Percentiles rank a stretch among this genome's conserved stretches.
phyloP scores from a whole-genome alignment of 2,329 filamentous ascomycete species.

The Chaetomium olivaceum region DNA sequence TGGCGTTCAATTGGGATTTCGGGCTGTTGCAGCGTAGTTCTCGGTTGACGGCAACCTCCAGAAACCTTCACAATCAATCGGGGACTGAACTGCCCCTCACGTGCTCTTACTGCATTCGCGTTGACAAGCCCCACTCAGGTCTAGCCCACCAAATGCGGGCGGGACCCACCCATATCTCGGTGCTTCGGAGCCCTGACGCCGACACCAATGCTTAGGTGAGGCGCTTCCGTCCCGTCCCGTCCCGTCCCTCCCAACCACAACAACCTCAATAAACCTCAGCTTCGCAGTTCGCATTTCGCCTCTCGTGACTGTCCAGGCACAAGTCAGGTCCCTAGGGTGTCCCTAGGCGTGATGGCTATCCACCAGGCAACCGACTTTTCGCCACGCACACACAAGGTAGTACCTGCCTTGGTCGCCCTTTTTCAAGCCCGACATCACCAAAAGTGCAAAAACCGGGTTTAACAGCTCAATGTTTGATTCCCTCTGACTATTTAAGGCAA shows the following conservation, averaged over 20 bases:
- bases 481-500: background rate
- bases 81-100: background rate
- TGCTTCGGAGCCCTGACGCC: background rate
- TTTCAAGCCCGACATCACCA: background rate
- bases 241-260: too few relatives aligned
- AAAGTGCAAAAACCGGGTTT: background rate
- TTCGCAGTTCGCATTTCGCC: background rate
- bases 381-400: too few relatives aligned
- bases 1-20: background rate
- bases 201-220: background rate
- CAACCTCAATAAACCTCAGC: background rate
- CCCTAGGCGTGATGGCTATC: background rate
- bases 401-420: too few relatives aligned
- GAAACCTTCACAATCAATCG: background rate
- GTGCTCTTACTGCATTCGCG: background rate
- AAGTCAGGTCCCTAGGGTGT: too few relatives aligned
- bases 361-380: background rate
- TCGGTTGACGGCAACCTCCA: background rate
- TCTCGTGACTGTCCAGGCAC: too few relatives aligned
- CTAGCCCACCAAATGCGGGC: background rate
- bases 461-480: constrained; percentile 1
- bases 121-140: background rate
- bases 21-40: background rate
- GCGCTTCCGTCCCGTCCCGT: too few relatives aligned
- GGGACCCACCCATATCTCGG: background rate